phyloP scores from a whole-genome alignment of 2,329 filamentous ascomycete species.

The Fusarium sp. region DNA sequence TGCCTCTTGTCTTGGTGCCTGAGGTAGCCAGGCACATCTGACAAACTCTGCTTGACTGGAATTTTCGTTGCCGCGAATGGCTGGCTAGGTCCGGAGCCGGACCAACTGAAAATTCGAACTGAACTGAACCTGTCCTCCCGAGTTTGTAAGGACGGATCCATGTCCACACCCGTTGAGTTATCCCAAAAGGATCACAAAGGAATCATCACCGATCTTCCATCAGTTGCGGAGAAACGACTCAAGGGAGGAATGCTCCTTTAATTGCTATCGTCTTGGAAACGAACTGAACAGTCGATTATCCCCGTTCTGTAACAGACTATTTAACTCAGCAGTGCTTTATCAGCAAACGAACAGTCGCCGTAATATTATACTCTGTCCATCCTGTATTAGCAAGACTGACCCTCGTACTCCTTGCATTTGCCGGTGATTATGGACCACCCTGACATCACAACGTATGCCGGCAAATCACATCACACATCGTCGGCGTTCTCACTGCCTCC shows the following conservation, averaged over 20 bases:
- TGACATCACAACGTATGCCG: slow-evolving; percentile 16
- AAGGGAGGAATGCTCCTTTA: slow-evolving; percentile 5
- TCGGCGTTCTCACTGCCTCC: slow-evolving; percentile 63
- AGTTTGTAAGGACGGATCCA: neutral
- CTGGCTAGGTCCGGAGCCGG: slow-evolving; percentile 16
- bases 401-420: slow-evolving; percentile 13
- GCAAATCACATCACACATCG: slow-evolving; percentile 47
- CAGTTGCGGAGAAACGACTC: slow-evolving; percentile 3
- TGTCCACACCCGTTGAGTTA: neutral
- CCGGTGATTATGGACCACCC: slow-evolving; percentile 2
- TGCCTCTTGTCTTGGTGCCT: slow-evolving; percentile 9
- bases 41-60: slow-evolving; percentile 25
- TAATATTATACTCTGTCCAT: slow-evolving; percentile 12
- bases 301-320: neutral
- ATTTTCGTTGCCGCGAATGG: slow-evolving; percentile 33
- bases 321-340: neutral
- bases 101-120: slow-evolving; percentile 15
- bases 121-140: neutral
- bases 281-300: neutral
- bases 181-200: slow-evolving; percentile 6
- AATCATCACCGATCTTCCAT: slow-evolving; percentile 2
- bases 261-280: neutral
- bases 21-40: slow-evolving; percentile 18
- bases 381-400: slow-evolving; percentile 12
- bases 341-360: neutral